Base-by-base conservation (phyloP, 2,329 filamentous ascomycete species). In the Aureobasidium melanogenum region DNA sequence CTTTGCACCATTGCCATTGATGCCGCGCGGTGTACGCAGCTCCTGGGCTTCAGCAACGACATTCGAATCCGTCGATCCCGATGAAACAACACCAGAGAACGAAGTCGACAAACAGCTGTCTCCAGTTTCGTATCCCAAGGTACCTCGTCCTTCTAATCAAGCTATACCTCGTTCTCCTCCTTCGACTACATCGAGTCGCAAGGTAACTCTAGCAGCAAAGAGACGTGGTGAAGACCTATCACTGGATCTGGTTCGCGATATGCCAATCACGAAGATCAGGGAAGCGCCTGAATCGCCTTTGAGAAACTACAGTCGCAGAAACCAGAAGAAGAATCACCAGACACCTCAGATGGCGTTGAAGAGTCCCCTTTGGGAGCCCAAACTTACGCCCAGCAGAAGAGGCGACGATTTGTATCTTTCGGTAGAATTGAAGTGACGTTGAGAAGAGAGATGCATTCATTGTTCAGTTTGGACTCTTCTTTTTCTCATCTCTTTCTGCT, bases 341-440 rank as follows among this genome's bases (percentile, higher is more conserved):
- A 61, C 60, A 22, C 60, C 60, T 38, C 48, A 61, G 39, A 61
- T 55, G 48, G 38, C 30, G 12, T 19, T 71, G 51, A 66, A 66
- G 58, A 71, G 69, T 63, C 84, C 84, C 0, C 79, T 79, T 1
- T 87, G 85, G 84, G 77, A 84, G 66, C 86, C 86, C 3, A 81
- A 80, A 65, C 68, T 89, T 67, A 89, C 87, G 48, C 87, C 87
- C 2, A 85, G 84, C 61, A 76, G 85, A 63, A 79, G 84, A 52
- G 87, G 87, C 0, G 83, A 86, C 28, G 85, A 89, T 69, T 68
- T 89, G 63, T 86, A 82, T 43, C 68, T 80, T 46, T 70, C 70
- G 36, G 77, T 80, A 8, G 28, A 60, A 19, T 17, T 50, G 10
- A 68, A 67, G 22, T 60, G 70, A 39, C 68, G 65, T 39, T 63